These are phyloP conservation scores for Irpex sp. DNA, from an alignment of 1,284 basidiomycete species.

Conservation along the genomic window DNA sequence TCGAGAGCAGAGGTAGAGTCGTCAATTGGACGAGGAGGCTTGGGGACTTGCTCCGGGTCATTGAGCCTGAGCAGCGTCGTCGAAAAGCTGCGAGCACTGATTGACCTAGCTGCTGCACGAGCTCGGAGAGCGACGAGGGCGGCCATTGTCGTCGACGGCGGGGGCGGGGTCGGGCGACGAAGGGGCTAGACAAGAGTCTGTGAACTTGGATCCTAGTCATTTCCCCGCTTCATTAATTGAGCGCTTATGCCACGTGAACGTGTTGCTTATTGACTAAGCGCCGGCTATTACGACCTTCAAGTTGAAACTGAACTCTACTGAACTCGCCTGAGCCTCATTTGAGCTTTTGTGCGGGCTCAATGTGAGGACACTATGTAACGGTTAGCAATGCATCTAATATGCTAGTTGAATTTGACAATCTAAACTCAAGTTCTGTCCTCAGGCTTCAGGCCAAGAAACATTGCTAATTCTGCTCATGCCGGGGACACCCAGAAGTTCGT, in stretches of 20 bases:
- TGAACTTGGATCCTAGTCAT: not conserved
- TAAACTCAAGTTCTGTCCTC: too few relatives aligned
- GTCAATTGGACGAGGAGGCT: constrained; percentile 67
- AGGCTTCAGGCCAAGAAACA: too few relatives aligned
- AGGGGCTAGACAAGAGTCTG: not conserved
- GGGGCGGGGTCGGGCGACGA: not conserved
- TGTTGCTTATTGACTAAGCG: not conserved
- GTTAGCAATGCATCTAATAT: too few relatives aligned
- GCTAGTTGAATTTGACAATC: too few relatives aligned
- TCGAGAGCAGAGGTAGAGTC: constrained; percentile 93
- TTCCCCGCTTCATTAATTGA: not conserved
- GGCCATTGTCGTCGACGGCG: constrained; percentile 8
- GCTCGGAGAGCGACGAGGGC: constrained; percentile 13
- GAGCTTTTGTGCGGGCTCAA: too few relatives aligned
- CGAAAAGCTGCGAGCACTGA: constrained; percentile 29
- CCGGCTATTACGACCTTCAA: too few relatives aligned
- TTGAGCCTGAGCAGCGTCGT: constrained; percentile 24
- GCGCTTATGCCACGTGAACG: not conserved
- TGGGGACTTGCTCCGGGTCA: constrained; percentile 29
- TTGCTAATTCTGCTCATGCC: too few relatives aligned
- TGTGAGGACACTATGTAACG: too few relatives aligned
- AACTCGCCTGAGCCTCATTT: too few relatives aligned
- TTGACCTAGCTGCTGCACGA: constrained; percentile 10
- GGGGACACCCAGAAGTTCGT: too few relatives aligned
- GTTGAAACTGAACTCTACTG: too few relatives aligned